Conservation (phyloP, 2,329 filamentous ascomycete genomes). For the Fusarium graminum region DNA sequence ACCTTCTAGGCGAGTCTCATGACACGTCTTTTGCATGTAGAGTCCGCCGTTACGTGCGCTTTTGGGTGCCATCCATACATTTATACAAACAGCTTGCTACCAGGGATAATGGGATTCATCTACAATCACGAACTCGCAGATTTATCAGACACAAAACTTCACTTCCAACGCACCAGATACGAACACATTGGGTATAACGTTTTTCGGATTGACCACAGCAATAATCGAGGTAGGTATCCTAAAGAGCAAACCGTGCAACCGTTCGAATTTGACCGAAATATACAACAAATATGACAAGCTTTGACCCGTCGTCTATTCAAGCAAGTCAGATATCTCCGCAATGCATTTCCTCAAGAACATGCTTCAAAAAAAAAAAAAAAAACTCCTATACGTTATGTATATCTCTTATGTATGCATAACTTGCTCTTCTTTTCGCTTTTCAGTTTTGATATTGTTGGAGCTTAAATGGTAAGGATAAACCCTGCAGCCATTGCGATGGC, state of each 20-base stretch:
- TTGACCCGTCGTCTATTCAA: conserved; percentile 32
- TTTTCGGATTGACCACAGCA: conserved; percentile 31
- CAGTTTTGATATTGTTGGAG: not conserved
- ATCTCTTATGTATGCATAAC: conserved; percentile 13
- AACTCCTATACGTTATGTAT: conserved; percentile 32
- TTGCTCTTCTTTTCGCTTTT: not conserved
- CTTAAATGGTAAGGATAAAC: conserved; percentile 39
- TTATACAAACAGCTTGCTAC: too few relatives aligned
- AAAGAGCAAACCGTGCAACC: conserved; percentile 28
- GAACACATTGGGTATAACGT: conserved; percentile 21
- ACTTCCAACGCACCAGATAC: not conserved
- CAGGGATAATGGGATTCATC: too few relatives aligned
- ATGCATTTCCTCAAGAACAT: conserved; percentile 35
- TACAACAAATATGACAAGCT: conserved; percentile 23
- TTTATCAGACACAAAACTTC: not conserved
- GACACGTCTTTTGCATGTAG: not conserved
- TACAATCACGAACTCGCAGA: too few relatives aligned
- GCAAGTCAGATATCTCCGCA: conserved; percentile 6
- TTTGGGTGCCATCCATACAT: too few relatives aligned
- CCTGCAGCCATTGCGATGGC: conserved; percentile 36
- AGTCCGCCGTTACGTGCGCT: not conserved
- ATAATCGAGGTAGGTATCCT: conserved; percentile 24
- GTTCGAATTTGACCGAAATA: conserved; percentile 5
- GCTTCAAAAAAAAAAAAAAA: conserved; percentile 27
- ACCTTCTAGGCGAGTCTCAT: too few relatives aligned